Base-by-base conservation (phyloP, 2,329 filamentous ascomycete genomes). In the Thielaviopsis musarum region DNA sequence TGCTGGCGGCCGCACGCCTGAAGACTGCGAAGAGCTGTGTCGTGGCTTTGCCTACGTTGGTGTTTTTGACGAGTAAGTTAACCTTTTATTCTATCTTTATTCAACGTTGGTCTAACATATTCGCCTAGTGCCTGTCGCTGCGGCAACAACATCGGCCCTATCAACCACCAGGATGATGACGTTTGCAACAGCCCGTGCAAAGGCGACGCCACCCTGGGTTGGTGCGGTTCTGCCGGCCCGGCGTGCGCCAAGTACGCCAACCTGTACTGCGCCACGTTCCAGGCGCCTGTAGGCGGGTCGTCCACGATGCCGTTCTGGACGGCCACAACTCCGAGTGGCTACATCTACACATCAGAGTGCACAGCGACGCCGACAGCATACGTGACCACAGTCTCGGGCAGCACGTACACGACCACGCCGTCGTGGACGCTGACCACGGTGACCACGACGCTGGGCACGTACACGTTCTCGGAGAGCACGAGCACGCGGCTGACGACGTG, bases 151-250 rank as follows among this genome's bases (percentile, higher is more conserved):
- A 58, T 56, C 13, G 58, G 52, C 19, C 55, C 57, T 34, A 26
- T 62, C 51, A 58, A 55, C 58, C 61, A 52, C 24, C 61, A 62
- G 53, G 52, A 57, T 30, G 61, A 62, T 12, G 51, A 34, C 30
- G 61, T 62, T 19, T 62, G 61, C 52, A 62, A 62, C 52, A 62
- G 60, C 58, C 55, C 61, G 5, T 62, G 61, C 61, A 62, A 60
- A 30, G 61, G 61, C 17, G 52, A 58, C 45, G 9, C 41, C n/a
- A 30, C 54, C 12, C 58, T 60, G 21, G 61, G 61, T 22, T 60
- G 58, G 61, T 62, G 61, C 24, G 61, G 61, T 21, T 60, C 61
- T 5, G 52, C 52, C 41, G 49, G 52, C 3, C 54, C 54, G 10
- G 54, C 54, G 2, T 62, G 60, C 55, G 52, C n/a, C 38, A 59